Percentiles rank a stretch among this genome's conserved stretches.
Evolutionary conservation across 306 rosid genomes (phyloP).

Genomic region (Castanospermum australe): DNA sequence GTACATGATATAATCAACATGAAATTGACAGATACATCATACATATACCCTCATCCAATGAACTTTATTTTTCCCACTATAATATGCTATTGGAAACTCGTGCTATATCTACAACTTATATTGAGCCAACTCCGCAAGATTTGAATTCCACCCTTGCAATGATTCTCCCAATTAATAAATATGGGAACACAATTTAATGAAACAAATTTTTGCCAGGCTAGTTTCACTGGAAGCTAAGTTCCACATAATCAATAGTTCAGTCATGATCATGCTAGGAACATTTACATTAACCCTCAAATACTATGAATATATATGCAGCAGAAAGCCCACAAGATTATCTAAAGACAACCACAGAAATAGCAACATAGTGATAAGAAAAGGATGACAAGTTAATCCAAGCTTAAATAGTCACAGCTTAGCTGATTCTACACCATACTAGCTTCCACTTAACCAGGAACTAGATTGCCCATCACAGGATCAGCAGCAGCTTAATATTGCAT

Average conservation of each 20-base stretch:
- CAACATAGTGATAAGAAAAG: not conserved
- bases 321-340: not conserved
- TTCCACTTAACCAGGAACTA: not conserved
- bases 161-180: not conserved
- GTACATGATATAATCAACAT: conserved; percentile 10
- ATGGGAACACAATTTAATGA: not conserved
- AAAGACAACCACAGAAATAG: not conserved
- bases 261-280: conserved; percentile 5
- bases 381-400: not conserved
- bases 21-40: conserved; percentile 9
- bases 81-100: not conserved
- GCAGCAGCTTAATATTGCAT: conserved; percentile 7
- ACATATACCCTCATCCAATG: not conserved
- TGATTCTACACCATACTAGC: not conserved
- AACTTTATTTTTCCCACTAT: not conserved
- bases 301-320: not conserved
- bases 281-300: not conserved
- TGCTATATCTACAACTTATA: conserved; percentile 1
- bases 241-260: not conserved
- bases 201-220: not conserved
- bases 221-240: not conserved
- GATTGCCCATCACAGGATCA: conserved; percentile 10
- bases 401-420: not conserved
- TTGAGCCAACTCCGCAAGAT: conserved; percentile 11
- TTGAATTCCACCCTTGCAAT: not conserved